Evolutionary conservation across 495 filamentous ascomycete species (phyloP), one percentile per base, ranked within the genome.

Genomic region (Aspergillus mulundensis): DNA sequence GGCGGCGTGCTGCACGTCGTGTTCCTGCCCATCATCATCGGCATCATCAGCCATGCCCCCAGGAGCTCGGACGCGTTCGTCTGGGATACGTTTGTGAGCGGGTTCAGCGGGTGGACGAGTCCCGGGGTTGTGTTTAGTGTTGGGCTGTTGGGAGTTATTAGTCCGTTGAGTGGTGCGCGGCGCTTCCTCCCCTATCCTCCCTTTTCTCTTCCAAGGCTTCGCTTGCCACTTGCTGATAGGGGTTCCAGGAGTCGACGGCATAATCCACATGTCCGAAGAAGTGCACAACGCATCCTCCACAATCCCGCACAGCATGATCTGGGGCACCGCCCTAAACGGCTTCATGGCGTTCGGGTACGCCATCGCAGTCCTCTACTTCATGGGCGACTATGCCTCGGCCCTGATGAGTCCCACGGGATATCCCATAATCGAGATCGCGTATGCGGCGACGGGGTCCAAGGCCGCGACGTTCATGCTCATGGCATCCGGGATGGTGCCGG

Each of bases 341-440:
- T 57, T 67, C 53, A 67, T 79, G 50, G 72, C 69, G 38, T 72
- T 75, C 39, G 67, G 61, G 36, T 77, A 75, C 50, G 50, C 76
- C 3, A 57, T 78, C 40, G 65, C 69, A 3, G 60, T 71, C 43
- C 59, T 78, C 3, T 80, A 74, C 58, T 75, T 69, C 61, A 70
- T 75, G 42, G 73, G 73, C 15, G 67, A 75, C 53, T 64, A 76
- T 41, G 48, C 61, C 3, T 64, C 65, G 19, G 70, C 74, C 1
- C 25, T 76, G 1, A 54, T 50, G 5, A 66, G 62, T 7, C 53
- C 74, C 0, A 81, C 78, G 8, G 72, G 74, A 30, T 80, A 78
- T 38, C 77, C 80, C 12, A 78, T 84, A 63, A 81, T 84, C 56
- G 61, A 77, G 59, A 76, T 81, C 43, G 77, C 75, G 62, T 75